These are phyloP conservation scores for Hypholoma fasciculare DNA, from an alignment of 768 basidiomycete genomes.

Conservation along the genomic window DNA sequence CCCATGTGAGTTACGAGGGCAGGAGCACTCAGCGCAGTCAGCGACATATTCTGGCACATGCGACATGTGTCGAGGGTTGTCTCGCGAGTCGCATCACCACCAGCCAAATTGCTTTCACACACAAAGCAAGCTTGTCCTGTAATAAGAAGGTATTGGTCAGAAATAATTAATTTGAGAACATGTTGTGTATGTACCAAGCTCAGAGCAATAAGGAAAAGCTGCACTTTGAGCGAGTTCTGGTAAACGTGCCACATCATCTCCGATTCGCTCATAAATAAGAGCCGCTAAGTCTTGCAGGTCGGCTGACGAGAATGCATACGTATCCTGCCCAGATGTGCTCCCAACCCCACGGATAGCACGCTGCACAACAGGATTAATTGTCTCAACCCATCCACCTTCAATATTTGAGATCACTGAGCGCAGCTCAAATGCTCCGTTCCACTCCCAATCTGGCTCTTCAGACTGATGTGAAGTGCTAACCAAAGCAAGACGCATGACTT, in stretches of 20 bases:
- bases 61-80: slow-evolving; percentile 1
- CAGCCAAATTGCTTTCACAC: slow-evolving; percentile 1
- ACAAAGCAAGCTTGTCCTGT: slow-evolving; percentile 9
- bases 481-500: slow-evolving; percentile 9
- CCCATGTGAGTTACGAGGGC: slow-evolving; percentile 8
- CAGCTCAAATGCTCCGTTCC: slow-evolving; percentile 10
- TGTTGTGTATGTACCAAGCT: neutral
- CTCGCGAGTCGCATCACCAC: neutral
- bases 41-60: neutral
- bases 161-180: no score
- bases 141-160: neutral
- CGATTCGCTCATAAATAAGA: slow-evolving; percentile 1
- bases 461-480: neutral
- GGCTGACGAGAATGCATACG: slow-evolving; percentile 2
- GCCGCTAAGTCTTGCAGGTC: neutral
- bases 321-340: slow-evolving; percentile 2
- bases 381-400: slow-evolving; percentile 6
- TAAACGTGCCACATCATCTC: neutral
- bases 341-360: neutral
- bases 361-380: slow-evolving; percentile 4
- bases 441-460: slow-evolving; percentile 11
- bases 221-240: neutral
- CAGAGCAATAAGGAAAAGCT: slow-evolving; percentile 10
- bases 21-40: neutral
- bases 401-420: slow-evolving; percentile 6